Evolutionary conservation across 2,329 filamentous ascomycete genomes (phyloP).

Genomic region (Botrytis medusae): DNA sequence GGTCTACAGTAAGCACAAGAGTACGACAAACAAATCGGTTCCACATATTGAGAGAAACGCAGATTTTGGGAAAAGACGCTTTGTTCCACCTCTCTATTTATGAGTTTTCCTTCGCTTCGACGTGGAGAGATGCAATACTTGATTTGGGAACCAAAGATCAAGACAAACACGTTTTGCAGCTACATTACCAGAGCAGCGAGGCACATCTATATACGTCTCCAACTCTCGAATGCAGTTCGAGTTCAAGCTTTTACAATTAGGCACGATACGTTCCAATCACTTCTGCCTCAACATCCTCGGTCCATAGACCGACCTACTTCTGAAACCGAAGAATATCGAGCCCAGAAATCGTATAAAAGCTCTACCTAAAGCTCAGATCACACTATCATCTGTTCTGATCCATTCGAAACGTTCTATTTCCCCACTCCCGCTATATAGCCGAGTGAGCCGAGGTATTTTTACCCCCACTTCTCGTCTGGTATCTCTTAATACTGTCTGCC

Average conservation of each 20-base stretch:
- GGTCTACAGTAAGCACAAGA: neutral
- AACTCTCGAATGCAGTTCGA: neutral
- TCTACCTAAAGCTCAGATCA: conserved; percentile 5
- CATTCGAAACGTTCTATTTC: neutral
- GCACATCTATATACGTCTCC: neutral
- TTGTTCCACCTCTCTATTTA: neutral
- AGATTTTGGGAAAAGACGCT: neutral
- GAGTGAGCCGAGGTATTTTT: neutral
- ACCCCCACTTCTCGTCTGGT: neutral
- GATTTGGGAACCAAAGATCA: neutral
- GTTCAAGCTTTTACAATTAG: neutral
- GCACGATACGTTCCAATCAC: neutral
- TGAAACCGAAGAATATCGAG: neutral
- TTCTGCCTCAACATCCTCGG: neutral
- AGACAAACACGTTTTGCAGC: neutral
- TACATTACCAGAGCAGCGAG: neutral
- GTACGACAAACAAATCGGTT: neutral
- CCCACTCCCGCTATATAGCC: neutral
- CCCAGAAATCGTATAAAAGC: neutral
- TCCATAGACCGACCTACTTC: neutral
- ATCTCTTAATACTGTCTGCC: neutral
- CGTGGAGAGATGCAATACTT: neutral
- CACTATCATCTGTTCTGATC: neutral
- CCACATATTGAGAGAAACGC: neutral
- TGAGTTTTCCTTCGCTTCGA: neutral